Evolutionary conservation across 225 moss, liverwort and hornwort species (phyloP).

Genomic region (Polytrichum formosum): DNA sequence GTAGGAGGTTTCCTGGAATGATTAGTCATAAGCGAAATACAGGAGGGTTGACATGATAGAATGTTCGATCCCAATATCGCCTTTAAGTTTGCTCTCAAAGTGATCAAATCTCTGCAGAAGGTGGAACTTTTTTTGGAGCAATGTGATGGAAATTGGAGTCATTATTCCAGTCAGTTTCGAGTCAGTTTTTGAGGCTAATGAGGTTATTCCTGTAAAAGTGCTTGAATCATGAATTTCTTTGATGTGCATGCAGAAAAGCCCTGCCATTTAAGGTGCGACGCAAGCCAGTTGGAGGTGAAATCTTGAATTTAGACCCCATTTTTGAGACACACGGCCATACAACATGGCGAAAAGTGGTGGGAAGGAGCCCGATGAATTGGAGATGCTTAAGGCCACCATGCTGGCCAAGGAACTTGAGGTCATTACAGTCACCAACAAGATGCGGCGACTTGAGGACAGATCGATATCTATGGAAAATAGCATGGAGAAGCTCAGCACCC

Average conservation of each 20-base stretch:
- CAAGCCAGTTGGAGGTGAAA: background rate
- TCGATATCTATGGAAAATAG: conserved; percentile 15
- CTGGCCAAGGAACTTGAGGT: conserved; percentile 38
- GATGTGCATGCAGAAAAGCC: background rate
- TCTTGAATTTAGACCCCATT: background rate
- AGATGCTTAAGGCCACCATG: conserved; percentile 40
- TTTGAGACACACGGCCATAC: background rate
- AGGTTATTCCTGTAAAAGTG: too few relatives aligned
- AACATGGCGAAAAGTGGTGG: conserved; percentile 30
- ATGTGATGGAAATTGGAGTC: too few relatives aligned
- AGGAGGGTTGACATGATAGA: too few relatives aligned
- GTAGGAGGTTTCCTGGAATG: too few relatives aligned
- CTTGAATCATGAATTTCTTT: too few relatives aligned
- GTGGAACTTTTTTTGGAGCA: too few relatives aligned
- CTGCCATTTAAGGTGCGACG: background rate
- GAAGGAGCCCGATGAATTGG: conserved; percentile 27
- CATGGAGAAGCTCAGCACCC: conserved; percentile 29
- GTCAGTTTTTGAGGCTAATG: too few relatives aligned
- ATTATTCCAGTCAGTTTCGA: too few relatives aligned
- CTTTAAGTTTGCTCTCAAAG: too few relatives aligned
- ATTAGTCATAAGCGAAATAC: too few relatives aligned
- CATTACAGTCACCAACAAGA: conserved; percentile 34
- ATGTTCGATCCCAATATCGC: too few relatives aligned
- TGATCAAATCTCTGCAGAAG: too few relatives aligned
- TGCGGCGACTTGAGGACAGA: conserved; percentile 40